Conservation (phyloP, 179 eudicot species). For the Sideroxylon spinosum region DNA sequence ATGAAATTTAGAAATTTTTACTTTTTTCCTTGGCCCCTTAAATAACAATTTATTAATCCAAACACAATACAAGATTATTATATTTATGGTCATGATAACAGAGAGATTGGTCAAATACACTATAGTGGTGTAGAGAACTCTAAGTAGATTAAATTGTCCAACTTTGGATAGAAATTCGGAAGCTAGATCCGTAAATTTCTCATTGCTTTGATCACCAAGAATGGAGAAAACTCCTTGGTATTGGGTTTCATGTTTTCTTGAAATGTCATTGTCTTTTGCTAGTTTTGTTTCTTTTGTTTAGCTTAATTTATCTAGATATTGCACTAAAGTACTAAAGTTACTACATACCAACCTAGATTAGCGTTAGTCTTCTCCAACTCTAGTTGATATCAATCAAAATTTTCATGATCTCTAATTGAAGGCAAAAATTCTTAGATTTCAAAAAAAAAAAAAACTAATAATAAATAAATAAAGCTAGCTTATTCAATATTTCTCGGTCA, state of each 20-base stretch:
- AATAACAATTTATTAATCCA: no score
- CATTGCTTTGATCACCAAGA: neutral
- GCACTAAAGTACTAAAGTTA: neutral
- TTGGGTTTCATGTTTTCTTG: constrained; percentile 4
- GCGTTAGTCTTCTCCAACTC: neutral
- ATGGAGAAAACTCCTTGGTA: constrained; percentile 6
- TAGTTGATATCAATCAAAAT: constrained; percentile 13
- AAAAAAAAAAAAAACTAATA: neutral
- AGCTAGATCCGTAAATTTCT: neutral
- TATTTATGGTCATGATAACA: no score
- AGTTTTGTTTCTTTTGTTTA: neutral
- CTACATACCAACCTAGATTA: neutral
- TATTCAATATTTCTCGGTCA: no score
- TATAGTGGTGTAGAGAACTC: constrained; percentile 1
- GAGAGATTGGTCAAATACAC: neutral
- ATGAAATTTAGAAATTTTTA: no score
- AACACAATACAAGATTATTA: no score
- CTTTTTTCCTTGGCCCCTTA: no score
- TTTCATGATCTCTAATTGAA: constrained; percentile 6
- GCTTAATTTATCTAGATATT: neutral
- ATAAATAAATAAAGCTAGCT: no score
- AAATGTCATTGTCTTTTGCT: neutral
- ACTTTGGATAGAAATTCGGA: neutral
- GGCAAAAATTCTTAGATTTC: neutral
- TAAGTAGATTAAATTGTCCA: neutral